A percentile compares a stretch with the other conserved stretches of the same genome.
phyloP scores from a whole-genome alignment of 345 rosid species.

The Geranium brycei region DNA sequence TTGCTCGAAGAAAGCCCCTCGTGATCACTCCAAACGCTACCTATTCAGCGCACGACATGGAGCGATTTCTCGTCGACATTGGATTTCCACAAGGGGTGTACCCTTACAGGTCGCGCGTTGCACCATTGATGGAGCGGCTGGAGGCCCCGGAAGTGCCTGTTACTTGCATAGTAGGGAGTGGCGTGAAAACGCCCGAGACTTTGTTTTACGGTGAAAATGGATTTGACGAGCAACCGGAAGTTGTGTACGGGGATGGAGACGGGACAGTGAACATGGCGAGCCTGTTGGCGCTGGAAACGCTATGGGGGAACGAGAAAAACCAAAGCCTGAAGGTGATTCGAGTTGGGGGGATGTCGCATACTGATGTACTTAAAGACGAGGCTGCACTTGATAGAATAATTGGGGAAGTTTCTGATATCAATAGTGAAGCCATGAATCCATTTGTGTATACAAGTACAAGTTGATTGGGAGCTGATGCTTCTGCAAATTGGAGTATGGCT shows the following conservation, averaged over 20 bases:
- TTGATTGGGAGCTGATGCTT: neutral
- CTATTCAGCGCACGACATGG: constrained; percentile 44
- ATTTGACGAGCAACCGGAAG: constrained; percentile 48
- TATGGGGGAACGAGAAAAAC: constrained; percentile 24
- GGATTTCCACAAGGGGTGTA: constrained; percentile 50
- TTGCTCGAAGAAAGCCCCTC: constrained; percentile 24
- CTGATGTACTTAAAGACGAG: constrained; percentile 35
- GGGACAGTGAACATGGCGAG: constrained; percentile 76
- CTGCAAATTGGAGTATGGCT: neutral
- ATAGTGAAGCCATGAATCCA: constrained; percentile 8
- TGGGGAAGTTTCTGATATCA: constrained; percentile 31
- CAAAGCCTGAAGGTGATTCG: constrained; percentile 34
- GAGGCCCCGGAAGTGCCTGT: constrained; percentile 41
- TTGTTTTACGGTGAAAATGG: constrained; percentile 32
- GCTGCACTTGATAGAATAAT: constrained; percentile 36
- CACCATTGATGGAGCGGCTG: constrained; percentile 33
- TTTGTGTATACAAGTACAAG: neutral
- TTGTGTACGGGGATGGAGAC: constrained; percentile 71
- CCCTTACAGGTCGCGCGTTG: constrained; percentile 44
- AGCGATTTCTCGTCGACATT: constrained; percentile 37
- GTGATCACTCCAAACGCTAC: constrained; percentile 32
- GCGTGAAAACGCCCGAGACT: constrained; percentile 50
- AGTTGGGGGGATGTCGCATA: constrained; percentile 45
- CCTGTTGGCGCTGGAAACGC: constrained; percentile 34
- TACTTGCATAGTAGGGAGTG: constrained; percentile 53